These are phyloP conservation scores for Beauveria pseudobassiana DNA, from an alignment of 2,329 filamentous ascomycete species.

Conservation along the genomic window DNA sequence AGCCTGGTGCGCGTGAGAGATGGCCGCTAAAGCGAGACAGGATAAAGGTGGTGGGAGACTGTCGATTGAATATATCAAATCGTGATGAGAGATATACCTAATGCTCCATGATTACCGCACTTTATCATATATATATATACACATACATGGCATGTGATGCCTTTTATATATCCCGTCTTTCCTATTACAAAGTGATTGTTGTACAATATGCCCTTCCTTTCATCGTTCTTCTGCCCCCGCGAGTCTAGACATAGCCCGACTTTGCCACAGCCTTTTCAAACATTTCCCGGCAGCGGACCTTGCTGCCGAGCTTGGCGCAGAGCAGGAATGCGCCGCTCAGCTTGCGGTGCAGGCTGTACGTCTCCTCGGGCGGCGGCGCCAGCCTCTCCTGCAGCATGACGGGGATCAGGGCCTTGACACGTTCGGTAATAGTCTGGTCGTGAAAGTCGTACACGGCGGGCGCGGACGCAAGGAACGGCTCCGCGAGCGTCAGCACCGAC, in stretches of 20 bases:
- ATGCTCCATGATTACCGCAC: background rate
- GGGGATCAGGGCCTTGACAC: constrained; percentile 81
- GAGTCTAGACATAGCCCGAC: constrained; percentile 23
- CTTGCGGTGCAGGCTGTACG: constrained; percentile 91
- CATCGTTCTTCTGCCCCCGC: background rate
- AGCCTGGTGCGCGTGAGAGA: constrained; percentile 25
- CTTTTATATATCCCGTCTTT: background rate
- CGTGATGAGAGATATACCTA: constrained; percentile 8
- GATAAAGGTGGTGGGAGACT: background rate
- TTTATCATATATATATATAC: constrained; percentile 1
- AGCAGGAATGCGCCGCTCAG: constrained; percentile 90
- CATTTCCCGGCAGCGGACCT: constrained; percentile 71
- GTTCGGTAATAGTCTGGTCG: constrained; percentile 92
- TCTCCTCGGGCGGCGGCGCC: constrained; percentile 91
- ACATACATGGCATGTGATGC: background rate
- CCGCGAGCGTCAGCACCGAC: constrained; percentile 81
- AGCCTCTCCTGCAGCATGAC: constrained; percentile 87
- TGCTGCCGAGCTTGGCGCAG: constrained; percentile 78
- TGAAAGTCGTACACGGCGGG: constrained; percentile 86
- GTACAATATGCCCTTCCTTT: background rate
- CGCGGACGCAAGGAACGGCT: constrained; percentile 73
- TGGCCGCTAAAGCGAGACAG: background rate
- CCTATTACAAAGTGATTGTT: background rate
- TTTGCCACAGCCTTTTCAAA: constrained; percentile 54
- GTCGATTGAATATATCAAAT: background rate